Evolutionary conservation across 164 flowering plant genomes (phyloP), one percentile per base, ranked within the genome.

Genomic region (Liquidambar formosana): DNA sequence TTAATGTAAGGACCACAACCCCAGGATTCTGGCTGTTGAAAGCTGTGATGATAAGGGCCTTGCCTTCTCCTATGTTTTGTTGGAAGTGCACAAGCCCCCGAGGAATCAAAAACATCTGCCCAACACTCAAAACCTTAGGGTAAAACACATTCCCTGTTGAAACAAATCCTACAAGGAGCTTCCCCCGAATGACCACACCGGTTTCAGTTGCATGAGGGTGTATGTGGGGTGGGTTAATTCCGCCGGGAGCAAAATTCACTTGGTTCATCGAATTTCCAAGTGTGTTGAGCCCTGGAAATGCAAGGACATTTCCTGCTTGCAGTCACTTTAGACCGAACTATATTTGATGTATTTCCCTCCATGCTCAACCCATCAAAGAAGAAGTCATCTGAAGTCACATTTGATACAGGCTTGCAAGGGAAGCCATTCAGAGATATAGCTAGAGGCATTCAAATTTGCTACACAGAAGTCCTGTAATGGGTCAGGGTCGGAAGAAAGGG

Each of bases 1-100:
- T 77, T 18, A 8, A 3, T 0, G 89, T 45, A 11, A 73, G 26
- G 13, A 71, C 11, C 10, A 60, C 84, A n/a, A 71, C 67, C 2
- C 92, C 92, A 1, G 92, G 91, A 26, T 71, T 26, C 25, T 91
- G 92, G 65, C 90, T 88, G 74, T 89, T 84, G 72, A 91, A 91
- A 69, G 92, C 76, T 0, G 92, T 75, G 62, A 88, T 53, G 3
- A 78, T 57, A 4, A 65, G 74, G 5, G 94, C 94, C 64, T 80
- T 83, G 8, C 72, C 84, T n/a, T 77, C 41, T 8, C 89, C 91
- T 28, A 84, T 79, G 28, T 88, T 91, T 61, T 53, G 38, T 71
- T 89, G 93, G 65, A 89, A 87, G 75, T 90, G 93, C 58, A 87
- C 80, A 4, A 88, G 80, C 44, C 93, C 97, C 28, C 74, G 69